These are phyloP conservation scores for Eudorina sp. DNA, from an alignment of 139 green algal genomes.

Conservation along the genomic window DNA sequence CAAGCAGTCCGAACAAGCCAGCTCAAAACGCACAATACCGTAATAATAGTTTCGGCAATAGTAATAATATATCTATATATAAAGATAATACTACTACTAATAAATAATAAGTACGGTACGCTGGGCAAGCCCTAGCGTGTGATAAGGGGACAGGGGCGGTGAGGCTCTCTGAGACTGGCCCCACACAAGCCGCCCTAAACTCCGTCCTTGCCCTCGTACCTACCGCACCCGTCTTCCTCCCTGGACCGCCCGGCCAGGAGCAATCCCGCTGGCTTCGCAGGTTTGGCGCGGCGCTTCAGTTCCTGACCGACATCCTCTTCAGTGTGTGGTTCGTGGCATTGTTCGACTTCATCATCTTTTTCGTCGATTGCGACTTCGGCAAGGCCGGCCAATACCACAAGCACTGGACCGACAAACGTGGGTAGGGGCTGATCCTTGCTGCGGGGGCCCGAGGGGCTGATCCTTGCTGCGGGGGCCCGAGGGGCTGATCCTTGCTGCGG, in stretches of 20 bases:
- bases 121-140: not conserved
- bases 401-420: constrained; percentile 12
- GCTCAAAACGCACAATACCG: too few species aligned
- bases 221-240: not conserved
- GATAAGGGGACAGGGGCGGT: not conserved
- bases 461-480: not conserved
- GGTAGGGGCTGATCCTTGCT: not conserved
- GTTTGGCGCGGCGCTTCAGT: not conserved
- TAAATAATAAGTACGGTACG: too few species aligned
- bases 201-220: not conserved
- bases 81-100: too few species aligned
- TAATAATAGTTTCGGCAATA: too few species aligned
- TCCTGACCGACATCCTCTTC: not conserved
- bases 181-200: too few species aligned
- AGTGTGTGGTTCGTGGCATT: not conserved
- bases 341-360: constrained; percentile 35
- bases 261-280: not conserved
- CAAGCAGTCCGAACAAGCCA: too few species aligned
- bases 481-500: too few species aligned
- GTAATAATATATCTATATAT: too few species aligned
- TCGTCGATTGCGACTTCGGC: constrained; percentile 27
- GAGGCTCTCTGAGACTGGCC: too few species aligned
- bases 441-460: not conserved
- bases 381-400: not conserved
- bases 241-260: not conserved